Percentiles rank a stretch among this genome's conserved stretches.
Evolutionary conservation across 2,329 filamentous ascomycete species (phyloP).

Genomic region (Coniochaeta sp.): DNA sequence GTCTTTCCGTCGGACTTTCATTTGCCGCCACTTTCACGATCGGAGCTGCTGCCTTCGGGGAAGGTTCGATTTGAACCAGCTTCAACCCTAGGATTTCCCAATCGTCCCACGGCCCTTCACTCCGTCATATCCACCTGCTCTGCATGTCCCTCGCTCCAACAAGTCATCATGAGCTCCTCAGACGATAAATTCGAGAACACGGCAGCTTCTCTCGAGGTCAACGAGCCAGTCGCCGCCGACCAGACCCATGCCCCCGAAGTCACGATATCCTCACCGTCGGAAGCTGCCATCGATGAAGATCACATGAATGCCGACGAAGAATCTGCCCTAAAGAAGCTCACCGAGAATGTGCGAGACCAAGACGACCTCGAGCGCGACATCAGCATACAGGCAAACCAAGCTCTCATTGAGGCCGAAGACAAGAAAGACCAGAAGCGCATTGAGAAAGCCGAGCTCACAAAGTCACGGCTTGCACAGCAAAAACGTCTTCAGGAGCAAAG

Average conservation of each 20-base stretch:
- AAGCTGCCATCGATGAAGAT: not conserved
- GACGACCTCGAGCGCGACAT: constrained; percentile 89
- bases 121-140: not conserved
- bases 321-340: constrained; percentile 52
- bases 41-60: not conserved
- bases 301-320: constrained; percentile 42
- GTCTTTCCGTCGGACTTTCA: not conserved
- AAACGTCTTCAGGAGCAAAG: constrained; percentile 47
- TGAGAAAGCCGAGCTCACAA: constrained; percentile 45
- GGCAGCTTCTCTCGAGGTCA: not conserved
- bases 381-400: constrained; percentile 50
- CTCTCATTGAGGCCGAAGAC: constrained; percentile 54
- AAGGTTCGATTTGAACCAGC: not conserved
- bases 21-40: not conserved
- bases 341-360: constrained; percentile 70
- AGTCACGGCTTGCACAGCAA: constrained; percentile 55
- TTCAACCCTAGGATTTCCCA: not conserved
- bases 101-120: not conserved
- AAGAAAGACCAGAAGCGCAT: constrained; percentile 57
- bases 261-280: not conserved
- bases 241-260: not conserved
- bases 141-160: not conserved
- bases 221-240: not conserved
- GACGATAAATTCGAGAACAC: not conserved
- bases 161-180: not conserved